Conservation (phyloP, 2,329 filamentous ascomycete genomes). For the Fusarium incarnatum region DNA sequence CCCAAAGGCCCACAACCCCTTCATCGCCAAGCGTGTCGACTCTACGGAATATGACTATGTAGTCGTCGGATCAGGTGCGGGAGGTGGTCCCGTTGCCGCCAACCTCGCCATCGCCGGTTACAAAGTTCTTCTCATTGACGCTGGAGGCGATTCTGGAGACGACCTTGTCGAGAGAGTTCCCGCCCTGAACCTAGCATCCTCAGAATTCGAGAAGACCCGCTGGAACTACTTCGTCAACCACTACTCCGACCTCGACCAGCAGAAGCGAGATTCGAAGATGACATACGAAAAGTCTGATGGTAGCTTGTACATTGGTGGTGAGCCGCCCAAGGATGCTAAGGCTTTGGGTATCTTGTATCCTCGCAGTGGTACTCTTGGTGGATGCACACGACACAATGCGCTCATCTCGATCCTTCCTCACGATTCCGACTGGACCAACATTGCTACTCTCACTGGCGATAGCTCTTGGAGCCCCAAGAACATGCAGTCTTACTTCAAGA, state of each 20-base stretch:
- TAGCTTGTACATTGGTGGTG: constrained; percentile 47
- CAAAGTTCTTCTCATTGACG: constrained; percentile 69
- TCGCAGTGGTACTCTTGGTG: constrained; percentile 58
- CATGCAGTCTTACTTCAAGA: constrained; percentile 57
- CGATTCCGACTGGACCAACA: constrained; percentile 56
- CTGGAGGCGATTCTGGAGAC: constrained; percentile 65
- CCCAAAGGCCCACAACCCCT: constrained; percentile 15
- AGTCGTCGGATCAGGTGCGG: constrained; percentile 68
- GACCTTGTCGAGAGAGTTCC: constrained; percentile 46
- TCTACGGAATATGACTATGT: constrained; percentile 64
- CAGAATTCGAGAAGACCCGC: constrained; percentile 45
- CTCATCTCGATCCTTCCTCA: constrained; percentile 55
- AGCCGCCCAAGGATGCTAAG: constrained; percentile 53
- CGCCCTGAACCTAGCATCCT: constrained; percentile 43
- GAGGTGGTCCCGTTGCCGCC: constrained; percentile 66
- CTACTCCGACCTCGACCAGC: constrained; percentile 60
- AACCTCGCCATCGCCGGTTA: constrained; percentile 67
- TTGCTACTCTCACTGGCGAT: constrained; percentile 58
- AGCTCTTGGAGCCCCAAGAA: constrained; percentile 54
- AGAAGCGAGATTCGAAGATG: constrained; percentile 64
- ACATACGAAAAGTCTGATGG: constrained; percentile 52
- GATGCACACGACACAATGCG: constrained; percentile 53
- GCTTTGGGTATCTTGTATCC: constrained; percentile 59
- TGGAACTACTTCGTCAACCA: constrained; percentile 74
- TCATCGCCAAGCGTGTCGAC: constrained; percentile 17